These are phyloP conservation scores for Fusarium nematophilum DNA, from an alignment of 2,329 filamentous ascomycete genomes.

Conservation along the genomic window DNA sequence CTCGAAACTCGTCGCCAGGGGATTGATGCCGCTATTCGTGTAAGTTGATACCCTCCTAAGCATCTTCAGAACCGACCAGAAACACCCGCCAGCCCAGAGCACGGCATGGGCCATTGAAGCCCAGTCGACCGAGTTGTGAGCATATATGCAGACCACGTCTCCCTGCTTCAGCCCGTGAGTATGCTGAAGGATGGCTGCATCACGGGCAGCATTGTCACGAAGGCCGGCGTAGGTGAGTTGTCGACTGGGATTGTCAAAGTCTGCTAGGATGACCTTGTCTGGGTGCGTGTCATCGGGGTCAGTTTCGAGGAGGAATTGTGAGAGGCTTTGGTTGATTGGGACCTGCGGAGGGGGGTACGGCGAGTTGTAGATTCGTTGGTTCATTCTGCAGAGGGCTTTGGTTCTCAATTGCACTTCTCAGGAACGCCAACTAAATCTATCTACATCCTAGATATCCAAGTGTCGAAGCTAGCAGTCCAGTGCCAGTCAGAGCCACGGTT, in stretches of 20 bases:
- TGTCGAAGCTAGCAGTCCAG: too few species aligned
- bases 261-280: slow-evolving; percentile 33
- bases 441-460: too few species aligned
- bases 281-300: slow-evolving; percentile 41
- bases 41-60: background rate
- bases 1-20: slow-evolving; percentile 38
- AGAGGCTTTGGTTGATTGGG: slow-evolving; percentile 36
- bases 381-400: too few species aligned
- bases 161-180: slow-evolving; percentile 10
- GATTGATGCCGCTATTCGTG: slow-evolving; percentile 35
- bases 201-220: slow-evolving; percentile 24
- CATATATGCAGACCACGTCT: slow-evolving; percentile 40
- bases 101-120: slow-evolving; percentile 32
- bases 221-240: slow-evolving; percentile 31
- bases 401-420: too few species aligned
- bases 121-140: slow-evolving; percentile 37
- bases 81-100: slow-evolving; percentile 39
- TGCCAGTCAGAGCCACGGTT: too few species aligned
- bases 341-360: slow-evolving; percentile 32
- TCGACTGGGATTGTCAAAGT: slow-evolving; percentile 33
- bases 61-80: slow-evolving; percentile 23
- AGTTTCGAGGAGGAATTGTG: slow-evolving; percentile 38
- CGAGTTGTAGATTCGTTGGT: slow-evolving; percentile 20
- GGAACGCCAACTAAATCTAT: too few species aligned
- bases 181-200: slow-evolving; percentile 25